phyloP scores from a whole-genome alignment of 1,284 basidiomycete species.

The Tremellales sp. region DNA sequence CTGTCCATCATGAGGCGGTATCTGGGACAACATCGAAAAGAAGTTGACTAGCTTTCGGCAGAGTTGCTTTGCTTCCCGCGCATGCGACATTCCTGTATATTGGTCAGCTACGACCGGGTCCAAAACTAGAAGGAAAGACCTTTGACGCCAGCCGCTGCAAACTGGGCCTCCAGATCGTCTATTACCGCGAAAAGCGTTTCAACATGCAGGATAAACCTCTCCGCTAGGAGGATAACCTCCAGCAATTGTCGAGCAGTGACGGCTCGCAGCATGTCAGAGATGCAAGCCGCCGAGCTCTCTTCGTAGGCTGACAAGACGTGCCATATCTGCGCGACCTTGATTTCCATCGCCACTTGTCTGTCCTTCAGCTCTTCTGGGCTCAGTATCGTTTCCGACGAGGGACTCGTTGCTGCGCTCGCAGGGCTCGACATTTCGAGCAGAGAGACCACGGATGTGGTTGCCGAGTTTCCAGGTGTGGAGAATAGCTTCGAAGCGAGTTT shows the following conservation, averaged over 20 bases:
- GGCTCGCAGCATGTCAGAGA: slow-evolving; percentile 96
- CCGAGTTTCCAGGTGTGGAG: slow-evolving; percentile 54
- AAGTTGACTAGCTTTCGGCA: slow-evolving; percentile 99
- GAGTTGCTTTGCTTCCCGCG: slow-evolving; percentile 95
- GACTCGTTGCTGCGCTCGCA: slow-evolving; percentile 10
- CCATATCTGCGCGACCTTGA: slow-evolving; percentile 98
- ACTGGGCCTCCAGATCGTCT: slow-evolving; percentile 90
- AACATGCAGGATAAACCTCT: slow-evolving; percentile 97
- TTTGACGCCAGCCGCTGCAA: slow-evolving; percentile 74
- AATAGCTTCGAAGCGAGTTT: slow-evolving; percentile 74
- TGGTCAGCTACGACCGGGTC: background rate
- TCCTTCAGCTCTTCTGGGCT: slow-evolving; percentile 80
- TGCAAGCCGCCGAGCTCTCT: slow-evolving; percentile 98
- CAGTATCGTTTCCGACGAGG: slow-evolving; percentile 54
- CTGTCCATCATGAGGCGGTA: slow-evolving; percentile 29
- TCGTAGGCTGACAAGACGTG: slow-evolving; percentile 98
- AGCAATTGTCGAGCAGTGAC: slow-evolving; percentile 95
- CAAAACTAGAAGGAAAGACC: slow-evolving; percentile 55
- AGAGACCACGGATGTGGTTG: slow-evolving; percentile 49
- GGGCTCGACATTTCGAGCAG: slow-evolving; percentile 43
- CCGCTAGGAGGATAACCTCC: slow-evolving; percentile 95
- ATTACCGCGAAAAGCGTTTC: slow-evolving; percentile 97
- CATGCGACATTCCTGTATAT: slow-evolving; percentile 85
- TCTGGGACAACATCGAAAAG: slow-evolving; percentile 81
- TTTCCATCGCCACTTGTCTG: slow-evolving; percentile 91